Base-by-base conservation (phyloP, 495 filamentous ascomycete species). In the Daldinia loculata region DNA sequence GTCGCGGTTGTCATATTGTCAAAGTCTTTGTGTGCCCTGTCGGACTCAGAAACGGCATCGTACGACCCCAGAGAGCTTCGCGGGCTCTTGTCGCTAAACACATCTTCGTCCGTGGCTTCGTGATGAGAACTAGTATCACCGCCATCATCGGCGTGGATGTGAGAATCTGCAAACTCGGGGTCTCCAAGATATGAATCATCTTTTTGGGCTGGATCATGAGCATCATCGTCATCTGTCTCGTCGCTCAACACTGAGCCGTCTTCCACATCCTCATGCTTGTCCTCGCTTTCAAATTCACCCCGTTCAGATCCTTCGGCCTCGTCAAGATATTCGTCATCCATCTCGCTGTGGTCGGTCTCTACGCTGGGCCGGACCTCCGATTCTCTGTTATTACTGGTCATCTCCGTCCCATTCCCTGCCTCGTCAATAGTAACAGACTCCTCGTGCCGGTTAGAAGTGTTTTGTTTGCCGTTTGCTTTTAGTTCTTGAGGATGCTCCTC, bases 41-140 rank as follows among this genome's bases (percentile, higher is more conserved):
- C 45, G 11, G 63, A 50, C 36, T 77, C 74, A 8, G 76, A 69
- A 60, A 61, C 34, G 56, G 67, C 71, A 45, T 81, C 78, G 53
- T 78, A 76, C 0, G 83, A 85, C 19, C 80, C 82, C 17, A 83
- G 45, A 0, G 84, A 84, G 69, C 79, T 83, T 24, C 83, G 81
- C 0, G 81, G 80, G 57, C 80, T 81, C 71, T 80, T 80, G 66
- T 84, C 81, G 74, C 84, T 88, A 70, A 88, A 88, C 8, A 88
- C 81, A 60, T 86, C 85, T 64, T 86, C 84, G 30, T 86, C 85
- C n/a, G 75, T 77, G 52, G 80, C 84, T 55, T 85, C 79, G 41
- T 84, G 84, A 1, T 83, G 81, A 56, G 77, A 80, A 72, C 78
- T 82, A 55, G 77, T 78, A 56, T 76, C 79, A 9, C 76, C 78